Evolutionary conservation across 2,329 filamentous ascomycete species (phyloP).

Genomic region (Macrophomina pseudophaseolina): DNA sequence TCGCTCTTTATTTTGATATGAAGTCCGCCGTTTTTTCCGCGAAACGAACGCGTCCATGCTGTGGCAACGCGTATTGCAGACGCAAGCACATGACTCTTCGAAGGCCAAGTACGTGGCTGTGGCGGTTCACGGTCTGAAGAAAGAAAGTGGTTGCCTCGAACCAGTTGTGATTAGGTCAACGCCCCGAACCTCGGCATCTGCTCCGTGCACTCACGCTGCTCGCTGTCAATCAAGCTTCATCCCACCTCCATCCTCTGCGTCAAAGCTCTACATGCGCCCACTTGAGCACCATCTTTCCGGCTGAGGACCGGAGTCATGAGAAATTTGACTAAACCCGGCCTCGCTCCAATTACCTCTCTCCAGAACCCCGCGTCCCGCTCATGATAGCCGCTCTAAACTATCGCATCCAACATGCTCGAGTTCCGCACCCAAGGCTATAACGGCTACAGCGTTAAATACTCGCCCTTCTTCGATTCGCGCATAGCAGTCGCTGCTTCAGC

Average conservation of each 20-base stretch:
- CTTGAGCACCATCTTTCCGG: conserved; percentile 5
- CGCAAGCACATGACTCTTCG: neutral
- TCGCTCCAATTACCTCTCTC: neutral
- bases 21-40: conserved; percentile 41
- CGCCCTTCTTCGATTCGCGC: conserved; percentile 94
- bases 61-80: neutral
- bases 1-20: conserved; percentile 22
- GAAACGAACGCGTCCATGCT: conserved; percentile 47
- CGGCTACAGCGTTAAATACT: conserved; percentile 97
- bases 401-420: conserved; percentile 73
- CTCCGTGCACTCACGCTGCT: conserved; percentile 11
- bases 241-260: conserved; percentile 6
- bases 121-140: neutral
- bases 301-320: conserved; percentile 24
- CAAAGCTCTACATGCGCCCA: conserved; percentile 17
- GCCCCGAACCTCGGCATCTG: conserved; percentile 22
- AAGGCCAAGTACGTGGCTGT: neutral
- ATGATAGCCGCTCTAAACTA: conserved; percentile 9
- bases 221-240: conserved; percentile 9
- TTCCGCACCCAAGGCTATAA: conserved; percentile 94
- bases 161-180: conserved; percentile 10
- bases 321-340: neutral
- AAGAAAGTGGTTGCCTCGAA: conserved; percentile 14
- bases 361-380: neutral
- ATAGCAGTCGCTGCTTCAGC: conserved; percentile 89